A percentile compares a stretch with the other conserved stretches of the same genome.
phyloP scores from a whole-genome alignment of 2,329 filamentous ascomycete species.

The Claviceps sorghi region DNA sequence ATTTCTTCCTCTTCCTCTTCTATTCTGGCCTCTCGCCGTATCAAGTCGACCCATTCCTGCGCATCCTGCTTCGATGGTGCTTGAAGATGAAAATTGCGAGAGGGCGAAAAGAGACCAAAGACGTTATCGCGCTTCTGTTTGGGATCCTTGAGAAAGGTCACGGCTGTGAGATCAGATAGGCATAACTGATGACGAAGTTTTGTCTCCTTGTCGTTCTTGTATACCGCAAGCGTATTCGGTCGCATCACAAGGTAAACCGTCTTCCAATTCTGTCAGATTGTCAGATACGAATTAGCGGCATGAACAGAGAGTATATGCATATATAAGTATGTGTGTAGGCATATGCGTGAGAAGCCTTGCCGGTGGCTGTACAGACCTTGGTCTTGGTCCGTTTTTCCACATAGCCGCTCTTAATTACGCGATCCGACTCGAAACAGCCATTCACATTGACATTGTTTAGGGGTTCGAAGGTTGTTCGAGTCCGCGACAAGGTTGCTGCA shows the following conservation, averaged over 20 bases:
- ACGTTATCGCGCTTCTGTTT: conserved; percentile 77
- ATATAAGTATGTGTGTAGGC: background rate
- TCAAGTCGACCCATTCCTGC: conserved; percentile 71
- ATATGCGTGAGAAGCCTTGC: background rate
- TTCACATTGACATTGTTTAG: conserved; percentile 86
- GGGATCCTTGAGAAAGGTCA: conserved; percentile 74
- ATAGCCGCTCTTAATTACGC: conserved; percentile 77
- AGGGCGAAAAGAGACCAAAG: conserved; percentile 84
- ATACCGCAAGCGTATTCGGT: conserved; percentile 79
- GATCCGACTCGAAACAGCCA: conserved; percentile 90
- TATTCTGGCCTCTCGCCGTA: conserved; percentile 65
- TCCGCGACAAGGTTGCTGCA: conserved; percentile 11
- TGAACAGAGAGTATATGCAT: background rate
- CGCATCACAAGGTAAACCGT: conserved; percentile 76
- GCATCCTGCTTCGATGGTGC: conserved; percentile 60
- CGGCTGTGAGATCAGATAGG: conserved; percentile 79
- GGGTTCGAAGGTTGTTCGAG: conserved; percentile 35
- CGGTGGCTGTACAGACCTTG: conserved; percentile 42
- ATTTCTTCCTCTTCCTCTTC: conserved; percentile 82
- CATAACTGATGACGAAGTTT: conserved; percentile 79
- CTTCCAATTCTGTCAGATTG: conserved; percentile 67
- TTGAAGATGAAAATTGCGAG: conserved; percentile 83
- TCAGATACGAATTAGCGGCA: conserved; percentile 9
- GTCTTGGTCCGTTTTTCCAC: conserved; percentile 87
- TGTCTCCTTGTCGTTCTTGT: conserved; percentile 81